These are phyloP conservation scores for Blastocystis sp. DNA, from an alignment of 352 stramenopile species.

Conservation along the genomic window DNA sequence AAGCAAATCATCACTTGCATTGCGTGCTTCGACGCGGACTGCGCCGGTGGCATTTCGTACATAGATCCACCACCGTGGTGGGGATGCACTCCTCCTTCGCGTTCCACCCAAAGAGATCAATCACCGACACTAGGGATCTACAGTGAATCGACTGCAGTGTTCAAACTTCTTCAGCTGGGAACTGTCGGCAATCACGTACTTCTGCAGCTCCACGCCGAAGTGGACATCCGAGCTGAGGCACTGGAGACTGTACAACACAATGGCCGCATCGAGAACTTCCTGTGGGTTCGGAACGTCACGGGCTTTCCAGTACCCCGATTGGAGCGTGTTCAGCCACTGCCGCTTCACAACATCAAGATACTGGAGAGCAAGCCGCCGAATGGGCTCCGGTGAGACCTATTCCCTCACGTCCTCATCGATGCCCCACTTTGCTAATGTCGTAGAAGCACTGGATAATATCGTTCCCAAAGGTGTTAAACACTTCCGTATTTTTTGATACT, in stretches of 20 bases:
- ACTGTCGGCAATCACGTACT: constrained; percentile 72
- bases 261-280: constrained; percentile 76
- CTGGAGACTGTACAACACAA: constrained; percentile 79
- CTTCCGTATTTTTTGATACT: constrained; percentile 38
- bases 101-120: constrained; percentile 82
- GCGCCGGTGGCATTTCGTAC: constrained; percentile 72
- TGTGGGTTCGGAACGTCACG: constrained; percentile 46
- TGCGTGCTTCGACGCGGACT: constrained; percentile 78
- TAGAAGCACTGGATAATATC: constrained; percentile 72
- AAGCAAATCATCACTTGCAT: constrained; percentile 76
- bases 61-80: constrained; percentile 74
- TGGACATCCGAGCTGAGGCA: constrained; percentile 78
- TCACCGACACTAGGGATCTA: constrained; percentile 32
- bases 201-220: constrained; percentile 77
- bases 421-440: constrained; percentile 68
- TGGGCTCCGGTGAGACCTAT: constrained; percentile 68
- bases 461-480: constrained; percentile 71
- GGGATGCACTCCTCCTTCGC: constrained; percentile 73
- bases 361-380: constrained; percentile 68
- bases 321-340: constrained; percentile 54
- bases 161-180: constrained; percentile 71
- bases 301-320: constrained; percentile 65
- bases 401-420: not conserved
- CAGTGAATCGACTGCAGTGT: not conserved
- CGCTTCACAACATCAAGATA: constrained; percentile 72